These are phyloP conservation scores for Pluteus cervinus DNA, from an alignment of 768 basidiomycete genomes.

Conservation along the genomic window DNA sequence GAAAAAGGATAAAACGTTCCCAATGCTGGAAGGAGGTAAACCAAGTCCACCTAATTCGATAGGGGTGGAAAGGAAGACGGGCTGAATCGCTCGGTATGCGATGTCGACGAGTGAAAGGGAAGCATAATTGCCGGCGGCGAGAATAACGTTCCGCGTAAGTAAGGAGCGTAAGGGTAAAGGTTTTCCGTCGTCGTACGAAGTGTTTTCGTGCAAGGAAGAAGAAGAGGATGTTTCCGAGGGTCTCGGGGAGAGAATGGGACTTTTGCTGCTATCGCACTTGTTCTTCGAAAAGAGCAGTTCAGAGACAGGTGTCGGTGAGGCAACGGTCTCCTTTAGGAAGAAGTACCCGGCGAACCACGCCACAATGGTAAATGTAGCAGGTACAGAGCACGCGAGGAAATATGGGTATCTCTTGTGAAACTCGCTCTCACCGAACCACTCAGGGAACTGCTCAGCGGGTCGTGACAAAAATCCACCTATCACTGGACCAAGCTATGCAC, in stretches of 20 bases:
- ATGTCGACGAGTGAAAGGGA: constrained; percentile 38
- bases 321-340: constrained; percentile 39
- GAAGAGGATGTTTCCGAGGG: neutral
- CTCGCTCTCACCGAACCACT: constrained; percentile 39
- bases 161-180: constrained; percentile 40
- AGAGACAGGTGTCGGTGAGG: neutral
- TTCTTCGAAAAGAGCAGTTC: too few relatives aligned
- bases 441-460: constrained; percentile 63
- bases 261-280: neutral
- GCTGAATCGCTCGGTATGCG: constrained; percentile 28
- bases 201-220: too few relatives aligned
- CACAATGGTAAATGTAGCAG: constrained; percentile 27
- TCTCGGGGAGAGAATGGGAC: neutral
- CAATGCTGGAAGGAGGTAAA: constrained; percentile 46
- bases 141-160: constrained; percentile 40
- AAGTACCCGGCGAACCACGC: constrained; percentile 26
- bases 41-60: constrained; percentile 52
- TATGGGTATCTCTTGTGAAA: constrained; percentile 71
- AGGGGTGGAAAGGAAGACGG: constrained; percentile 55
- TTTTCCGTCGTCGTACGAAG: constrained; percentile 10
- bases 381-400: constrained; percentile 58
- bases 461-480: constrained; percentile 62
- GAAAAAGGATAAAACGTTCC: constrained; percentile 43
- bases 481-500: constrained; percentile 38
- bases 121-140: constrained; percentile 53